Evolutionary conservation across 768 basidiomycete species (phyloP), one percentile per base, ranked within the genome.

Genomic region (Cystofilobasidium capitatum): DNA sequence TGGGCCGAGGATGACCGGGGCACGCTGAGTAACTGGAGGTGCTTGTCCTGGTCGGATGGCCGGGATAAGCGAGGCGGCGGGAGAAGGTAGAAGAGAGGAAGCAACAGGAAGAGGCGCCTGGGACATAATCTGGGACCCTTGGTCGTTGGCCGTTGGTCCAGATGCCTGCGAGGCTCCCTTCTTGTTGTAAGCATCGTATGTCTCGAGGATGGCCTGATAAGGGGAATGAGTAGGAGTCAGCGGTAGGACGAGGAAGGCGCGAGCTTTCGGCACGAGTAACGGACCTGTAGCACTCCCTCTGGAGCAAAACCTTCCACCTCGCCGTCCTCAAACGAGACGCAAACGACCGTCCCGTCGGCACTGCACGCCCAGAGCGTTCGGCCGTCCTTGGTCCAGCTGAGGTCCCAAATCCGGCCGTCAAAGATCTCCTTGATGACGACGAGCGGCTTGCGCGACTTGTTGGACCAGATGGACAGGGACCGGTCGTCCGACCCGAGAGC

Each of bases 321-420:
- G 16, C 59, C 62, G 13, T 70, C 59, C 7, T 88, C 86, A 72
- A 98, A 98, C 71, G 83, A 81, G 78, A 96, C 89, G 1, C 87
- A 90, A 0, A 86, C 90, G 64, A 98, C 85, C 0, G 92, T 92
- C 1, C 96, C 96, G 74, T 99, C 96, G 0, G 91, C 94, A 0
- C 93, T 96, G 69, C 89, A 91, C 0, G 91, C 92, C 72, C 94
- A 98, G 0, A 99, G 82, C 2, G 88, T 88, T 54, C 88, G 81
- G 12, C 96, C 96, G 74, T 98, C 93, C 77, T 83, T 84, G 12
- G 92, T 92, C 96, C 96, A 99, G 74, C 86, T 89, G 22, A 99
- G 81, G 76, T 99, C 96, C 83, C 97, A 86, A 58, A 97, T 89
- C 72, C 93, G 89, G 67, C 93, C 80, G 63, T 93, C 92, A 70